Evolutionary conservation across 768 basidiomycete genomes (phyloP), one percentile per base, ranked within the genome.

Genomic region (Nidularia sp.): DNA sequence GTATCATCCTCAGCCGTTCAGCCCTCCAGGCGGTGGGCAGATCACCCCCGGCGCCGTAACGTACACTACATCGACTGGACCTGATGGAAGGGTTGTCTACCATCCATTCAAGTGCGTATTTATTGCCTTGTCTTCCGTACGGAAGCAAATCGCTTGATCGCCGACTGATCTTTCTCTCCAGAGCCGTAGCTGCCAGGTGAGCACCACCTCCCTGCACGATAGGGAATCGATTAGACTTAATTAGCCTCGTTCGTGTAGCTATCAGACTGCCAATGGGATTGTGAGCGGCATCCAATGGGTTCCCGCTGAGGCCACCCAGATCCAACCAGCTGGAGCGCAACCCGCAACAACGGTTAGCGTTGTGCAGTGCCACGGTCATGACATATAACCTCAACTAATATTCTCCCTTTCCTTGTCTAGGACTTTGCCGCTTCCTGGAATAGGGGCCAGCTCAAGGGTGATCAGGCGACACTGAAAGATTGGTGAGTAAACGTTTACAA

Each of bases 171-270:
- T 53, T 48, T 42, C 39, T 60, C 57, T 52, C 35, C 53, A 90
- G 88, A 70, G 88, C 87, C 51, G 84, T 88, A 39, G 67, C 84
- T 52, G 87, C 88, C 36, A 89, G 86, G 89, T 88, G 63, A 49
- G 71, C 66, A 59, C 51, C 48, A 32, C 52, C n/a, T 39, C 49
- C 43, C 41, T 53, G 42, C 9, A 45, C 44, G 12, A 34, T 48
- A 35, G 47, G 49, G 15, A 29, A 43, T 39, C 51, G 52, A 53
- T 33, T 32, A 53, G 57, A 53, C 49, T 34, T 55, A 25, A 35
- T 43, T 53, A 54, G 61, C 69, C 70, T 57, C 49, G 49, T 51
- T 48, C 55, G 61, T 58, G 22, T 55, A 90, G 89, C 61, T 91
- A 91, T 69, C 82, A 85, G 59, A 90, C 87, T 1, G 69, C 83